Base-by-base conservation (phyloP, 2,329 filamentous ascomycete genomes). In the Fusarium aywerte region DNA sequence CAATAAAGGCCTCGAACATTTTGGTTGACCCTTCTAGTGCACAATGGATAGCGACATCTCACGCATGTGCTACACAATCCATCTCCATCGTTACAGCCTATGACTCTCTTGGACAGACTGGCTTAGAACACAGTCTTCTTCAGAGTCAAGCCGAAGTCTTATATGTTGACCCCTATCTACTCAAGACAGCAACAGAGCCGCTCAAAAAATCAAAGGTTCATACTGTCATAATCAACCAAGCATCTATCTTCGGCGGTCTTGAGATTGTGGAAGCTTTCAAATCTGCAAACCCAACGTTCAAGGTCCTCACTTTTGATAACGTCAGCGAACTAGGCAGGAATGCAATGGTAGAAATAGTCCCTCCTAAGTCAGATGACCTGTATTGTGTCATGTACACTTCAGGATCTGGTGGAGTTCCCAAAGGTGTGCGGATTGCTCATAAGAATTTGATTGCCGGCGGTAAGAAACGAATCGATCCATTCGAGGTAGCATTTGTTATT, bases 51-150 rank as follows among this genome's bases (percentile, higher is more conserved):
- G 87, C 90, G 49, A 88, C 91, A 72, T 91, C 94, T 32, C 92
- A 96, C 76, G 85, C 79, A n/a, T 83, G 90, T 87, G 81, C 89
- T 15, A 94, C 93, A 13, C 95, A 97, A 79, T 94, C 92, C 29
- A 88, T 97, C 77, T 89, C 92, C 52, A 93, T 97, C 67, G 93
- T 97, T 49, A 98, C 95, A 40, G 93, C 94, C 43, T 97, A 97
- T 79, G 94, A 97, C 77, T 96, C 93, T 23, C 89, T 97, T 33
- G 94, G 94, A 49, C 87, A 92, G 73, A 88, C 89, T 62, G 94
- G 93, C 40, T 85, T 97, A 63, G 88, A 90, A 80, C 93, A 97
- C 81, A 96, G 93, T 3, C 86, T 97, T 63, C 83, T 89, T n/a
- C 92, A 97, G 80, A 96, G 92, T 43, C 83, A 89, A 62, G 90